These are phyloP conservation scores for Rhodotorula sp. DNA, from an alignment of 1,284 basidiomycete genomes.

Conservation along the genomic window DNA sequence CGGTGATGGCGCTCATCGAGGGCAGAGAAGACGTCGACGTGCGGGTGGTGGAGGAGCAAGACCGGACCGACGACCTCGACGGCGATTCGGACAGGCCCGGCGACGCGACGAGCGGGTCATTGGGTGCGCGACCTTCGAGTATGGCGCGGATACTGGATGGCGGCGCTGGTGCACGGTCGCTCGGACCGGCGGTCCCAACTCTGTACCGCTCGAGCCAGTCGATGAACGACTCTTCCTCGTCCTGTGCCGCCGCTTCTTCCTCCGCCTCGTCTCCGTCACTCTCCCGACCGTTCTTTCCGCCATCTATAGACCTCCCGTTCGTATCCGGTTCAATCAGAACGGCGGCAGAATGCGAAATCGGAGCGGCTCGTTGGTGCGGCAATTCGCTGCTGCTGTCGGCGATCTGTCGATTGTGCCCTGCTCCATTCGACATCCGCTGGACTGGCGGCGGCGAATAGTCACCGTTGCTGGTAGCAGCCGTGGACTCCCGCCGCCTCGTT, in stretches of 20 bases:
- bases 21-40: slow-evolving; percentile 1
- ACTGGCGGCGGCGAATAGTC: too few relatives aligned
- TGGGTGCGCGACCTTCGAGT: slow-evolving; percentile 1
- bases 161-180: slow-evolving; percentile 10
- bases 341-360: too few relatives aligned
- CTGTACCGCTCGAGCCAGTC: slow-evolving; percentile 24
- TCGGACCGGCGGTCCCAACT: neutral
- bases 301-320: too few relatives aligned
- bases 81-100: neutral
- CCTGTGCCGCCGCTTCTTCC: neutral
- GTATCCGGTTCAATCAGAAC: too few relatives aligned
- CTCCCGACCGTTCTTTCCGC: neutral
- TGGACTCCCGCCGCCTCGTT: too few relatives aligned
- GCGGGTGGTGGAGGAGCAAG: neutral
- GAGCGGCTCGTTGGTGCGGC: too few relatives aligned
- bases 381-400: too few relatives aligned
- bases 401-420: too few relatives aligned
- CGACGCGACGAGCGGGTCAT: neutral
- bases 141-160: slow-evolving; percentile 22
- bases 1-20: slow-evolving; percentile 13
- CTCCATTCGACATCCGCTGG: too few relatives aligned
- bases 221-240: slow-evolving; percentile 4
- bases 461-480: too few relatives aligned
- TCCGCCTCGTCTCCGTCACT: neutral
- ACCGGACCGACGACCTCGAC: neutral